Evolutionary conservation across 352 stramenopile species (phyloP).

Genomic region (Saprolegnia parasitica): DNA sequence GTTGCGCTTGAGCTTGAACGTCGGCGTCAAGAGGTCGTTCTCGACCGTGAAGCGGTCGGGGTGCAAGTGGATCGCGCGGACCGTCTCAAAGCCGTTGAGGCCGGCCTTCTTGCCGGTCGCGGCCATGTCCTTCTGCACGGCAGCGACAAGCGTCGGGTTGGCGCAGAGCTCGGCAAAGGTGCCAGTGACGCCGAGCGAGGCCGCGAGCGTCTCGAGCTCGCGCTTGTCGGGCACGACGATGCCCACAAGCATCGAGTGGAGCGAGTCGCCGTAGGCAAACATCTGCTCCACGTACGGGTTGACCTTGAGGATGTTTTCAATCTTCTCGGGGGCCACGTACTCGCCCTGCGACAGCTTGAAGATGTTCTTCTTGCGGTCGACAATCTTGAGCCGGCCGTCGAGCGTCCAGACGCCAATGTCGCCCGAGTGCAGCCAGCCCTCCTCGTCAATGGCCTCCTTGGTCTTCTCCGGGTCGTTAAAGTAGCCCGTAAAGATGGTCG

Average conservation of each 20-base stretch:
- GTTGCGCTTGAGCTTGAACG: slow-evolving; percentile 94
- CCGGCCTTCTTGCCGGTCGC: slow-evolving; percentile 50
- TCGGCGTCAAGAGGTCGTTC: slow-evolving; percentile 92
- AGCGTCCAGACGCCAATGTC: slow-evolving; percentile 63
- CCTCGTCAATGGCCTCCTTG: slow-evolving; percentile 82
- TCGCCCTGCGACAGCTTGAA: slow-evolving; percentile 93
- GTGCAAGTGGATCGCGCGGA: slow-evolving; percentile 87
- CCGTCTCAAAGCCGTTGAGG: slow-evolving; percentile 90
- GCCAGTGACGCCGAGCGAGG: not conserved
- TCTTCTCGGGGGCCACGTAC: slow-evolving; percentile 95
- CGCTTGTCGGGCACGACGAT: slow-evolving; percentile 94
- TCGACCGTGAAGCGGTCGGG: slow-evolving; percentile 83
- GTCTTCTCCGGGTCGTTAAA: slow-evolving; percentile 94
- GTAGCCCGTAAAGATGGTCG: slow-evolving; percentile 89
- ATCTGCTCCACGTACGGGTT: slow-evolving; percentile 86
- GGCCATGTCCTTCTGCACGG: slow-evolving; percentile 77
- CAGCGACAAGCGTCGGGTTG: slow-evolving; percentile 38
- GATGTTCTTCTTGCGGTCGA: slow-evolving; percentile 92
- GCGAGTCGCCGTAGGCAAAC: slow-evolving; percentile 95
- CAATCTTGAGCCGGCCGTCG: slow-evolving; percentile 86
- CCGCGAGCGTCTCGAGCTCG: slow-evolving; percentile 37
- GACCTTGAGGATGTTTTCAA: slow-evolving; percentile 93
- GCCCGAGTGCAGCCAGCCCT: slow-evolving; percentile 96
- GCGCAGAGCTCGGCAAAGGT: slow-evolving; percentile 27
- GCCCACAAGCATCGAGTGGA: slow-evolving; percentile 90